These are phyloP conservation scores for Ogataea glucozyma DNA, from an alignment of 805 yeast genomes.

Conservation along the genomic window DNA sequence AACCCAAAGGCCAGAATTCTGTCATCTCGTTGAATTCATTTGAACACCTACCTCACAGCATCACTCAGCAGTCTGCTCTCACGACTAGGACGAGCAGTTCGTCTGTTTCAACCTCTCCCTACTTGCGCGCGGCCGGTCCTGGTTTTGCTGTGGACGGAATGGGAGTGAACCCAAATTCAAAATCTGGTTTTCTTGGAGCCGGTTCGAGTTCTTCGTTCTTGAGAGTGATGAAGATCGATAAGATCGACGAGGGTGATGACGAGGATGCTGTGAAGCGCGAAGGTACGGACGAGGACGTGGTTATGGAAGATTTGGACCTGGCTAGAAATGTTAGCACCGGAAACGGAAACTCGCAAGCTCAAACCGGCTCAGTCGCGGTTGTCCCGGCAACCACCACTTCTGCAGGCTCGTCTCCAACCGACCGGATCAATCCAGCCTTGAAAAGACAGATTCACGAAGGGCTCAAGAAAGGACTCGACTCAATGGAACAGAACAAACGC, in stretches of 20 bases:
- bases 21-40: conserved; percentile 19
- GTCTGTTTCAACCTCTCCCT: conserved; percentile 27
- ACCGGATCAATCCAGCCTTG: conserved; percentile 19
- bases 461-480: conserved; percentile 23
- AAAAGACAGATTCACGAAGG: conserved; percentile 26
- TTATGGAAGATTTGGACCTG: conserved; percentile 22
- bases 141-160: conserved; percentile 51
- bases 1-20: conserved; percentile 17
- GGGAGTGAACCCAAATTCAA: conserved; percentile 55
- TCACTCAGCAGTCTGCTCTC: conserved; percentile 8
- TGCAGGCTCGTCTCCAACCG: conserved; percentile 7
- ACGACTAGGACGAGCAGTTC: conserved; percentile 24
- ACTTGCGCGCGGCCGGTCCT: conserved; percentile 22
- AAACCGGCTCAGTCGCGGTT: neutral
- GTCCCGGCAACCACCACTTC: neutral
- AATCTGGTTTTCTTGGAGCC: conserved; percentile 63
- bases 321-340: too few relatives aligned
- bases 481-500: conserved; percentile 18
- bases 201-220: conserved; percentile 61
- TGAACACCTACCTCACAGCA: conserved; percentile 11
- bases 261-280: conserved; percentile 22
- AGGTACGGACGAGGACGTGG: conserved; percentile 16
- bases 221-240: conserved; percentile 36
- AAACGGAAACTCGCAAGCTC: neutral
- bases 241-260: conserved; percentile 28